Percentiles rank a stretch among this genome's conserved stretches.
Evolutionary conservation across 1,284 basidiomycete genomes (phyloP).

Genomic region (Cryptococcus sp.): DNA sequence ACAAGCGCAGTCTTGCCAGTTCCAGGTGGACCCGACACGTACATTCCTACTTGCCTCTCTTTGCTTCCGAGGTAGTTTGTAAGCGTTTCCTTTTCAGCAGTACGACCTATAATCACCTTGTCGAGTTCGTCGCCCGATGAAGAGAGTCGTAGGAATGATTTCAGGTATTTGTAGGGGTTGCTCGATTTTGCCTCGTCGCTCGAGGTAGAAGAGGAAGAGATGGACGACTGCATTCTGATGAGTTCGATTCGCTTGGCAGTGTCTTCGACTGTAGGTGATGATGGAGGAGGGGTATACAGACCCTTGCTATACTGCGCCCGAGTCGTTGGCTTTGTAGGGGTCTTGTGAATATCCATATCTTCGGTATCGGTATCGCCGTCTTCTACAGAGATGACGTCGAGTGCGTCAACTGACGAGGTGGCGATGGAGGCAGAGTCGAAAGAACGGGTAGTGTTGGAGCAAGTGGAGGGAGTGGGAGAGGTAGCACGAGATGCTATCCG

Average conservation of each 20-base stretch:
- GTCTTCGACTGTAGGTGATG: conserved; percentile 19
- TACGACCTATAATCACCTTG: conserved; percentile 37
- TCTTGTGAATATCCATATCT: conserved; percentile 24
- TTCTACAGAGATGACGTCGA: conserved; percentile 17
- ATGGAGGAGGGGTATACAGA: conserved; percentile 36
- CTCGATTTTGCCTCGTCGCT: conserved; percentile 1
- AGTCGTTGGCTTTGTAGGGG: conserved; percentile 24
- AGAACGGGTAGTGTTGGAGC: conserved; percentile 24
- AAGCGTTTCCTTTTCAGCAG: conserved; percentile 38
- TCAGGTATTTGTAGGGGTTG: conserved; percentile 44
- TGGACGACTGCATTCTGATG: conserved; percentile 16
- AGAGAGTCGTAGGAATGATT: conserved; percentile 39
- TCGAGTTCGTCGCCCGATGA: conserved; percentile 13
- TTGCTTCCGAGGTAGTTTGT: conserved; percentile 31
- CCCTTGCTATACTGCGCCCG: conserved; percentile 5
- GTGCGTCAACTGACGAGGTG: conserved; percentile 15
- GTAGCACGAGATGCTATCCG: conserved; percentile 21
- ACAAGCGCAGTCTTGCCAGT: conserved; percentile 50
- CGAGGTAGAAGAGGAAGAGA: conserved; percentile 2
- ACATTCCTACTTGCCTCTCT: conserved; percentile 35
- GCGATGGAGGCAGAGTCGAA: conserved; percentile 12
- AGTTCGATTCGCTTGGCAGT: conserved; percentile 19
- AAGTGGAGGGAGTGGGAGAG: conserved; percentile 35
- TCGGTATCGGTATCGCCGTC: conserved; percentile 12
- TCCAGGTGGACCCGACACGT: conserved; percentile 48